Base-by-base conservation (phyloP, 805 yeast species). In the Nakazawaea pomicola region DNA sequence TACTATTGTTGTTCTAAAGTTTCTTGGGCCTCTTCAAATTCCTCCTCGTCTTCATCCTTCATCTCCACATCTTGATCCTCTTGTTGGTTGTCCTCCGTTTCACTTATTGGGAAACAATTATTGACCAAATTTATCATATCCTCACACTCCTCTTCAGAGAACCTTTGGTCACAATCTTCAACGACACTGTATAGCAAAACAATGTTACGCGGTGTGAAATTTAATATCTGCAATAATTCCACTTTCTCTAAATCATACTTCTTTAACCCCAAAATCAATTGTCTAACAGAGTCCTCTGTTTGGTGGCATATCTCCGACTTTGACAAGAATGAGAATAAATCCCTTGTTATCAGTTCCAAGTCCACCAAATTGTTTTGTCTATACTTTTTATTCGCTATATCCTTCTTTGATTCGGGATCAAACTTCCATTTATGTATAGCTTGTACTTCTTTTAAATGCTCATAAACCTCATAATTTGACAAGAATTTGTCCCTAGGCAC, bases 141-240 rank as follows among this genome's bases (percentile, higher is more conserved):
- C 34, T 78, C 74, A 36, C 85, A 70, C 45, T 80, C 71, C 1
- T 76, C 83, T 45, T 84, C 86, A n/a, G 65, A 62, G 52, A 89
- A 83, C 51, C 99, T 69, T 46, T 77, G 79, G 50, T 91, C 99
- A 60, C 96, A 91, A 56, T 93, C 98, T 56, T 91, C 99, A 1
- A 91, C 78, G 21, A 91, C 64, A 0, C 93, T 72, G 56, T 79
- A 88, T 38, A 91, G 67, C 28, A 77, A 81, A 10, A 90, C 96
- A 68, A 87, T 64, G 4, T 87, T 76, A 34, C 81, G 67, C 1
- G 99, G 99, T 21, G 87, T 69, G 6, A 80, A 68, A 57, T 91
- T 90, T 42, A 90, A 72, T 29, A 91, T 76, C 61, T 91, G 96
- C 30, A 91, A 65, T 49, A 80, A 78, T 55, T 91, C 99, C 19